These are phyloP conservation scores for Boletus vermiculosoides DNA, from an alignment of 768 basidiomycete species.

Conservation along the genomic window DNA sequence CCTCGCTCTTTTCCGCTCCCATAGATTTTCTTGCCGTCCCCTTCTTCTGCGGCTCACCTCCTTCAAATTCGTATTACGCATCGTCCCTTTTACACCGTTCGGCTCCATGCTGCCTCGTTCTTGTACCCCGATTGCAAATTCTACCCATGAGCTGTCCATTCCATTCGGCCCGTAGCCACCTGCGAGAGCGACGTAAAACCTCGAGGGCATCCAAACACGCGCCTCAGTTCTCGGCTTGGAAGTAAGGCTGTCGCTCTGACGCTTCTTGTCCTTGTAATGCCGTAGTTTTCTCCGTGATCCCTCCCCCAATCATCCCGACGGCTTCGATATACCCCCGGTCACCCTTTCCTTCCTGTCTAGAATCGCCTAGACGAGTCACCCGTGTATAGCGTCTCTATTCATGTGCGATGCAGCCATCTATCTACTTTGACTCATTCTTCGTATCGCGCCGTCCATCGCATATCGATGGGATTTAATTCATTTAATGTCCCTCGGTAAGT, in stretches of 20 bases:
- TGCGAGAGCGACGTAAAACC: slow-evolving; percentile 25
- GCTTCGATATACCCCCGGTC: slow-evolving; percentile 24
- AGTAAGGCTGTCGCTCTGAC: background rate
- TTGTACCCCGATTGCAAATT: slow-evolving; percentile 8
- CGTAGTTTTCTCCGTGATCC: slow-evolving; percentile 13
- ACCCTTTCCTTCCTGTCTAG: slow-evolving; percentile 14
- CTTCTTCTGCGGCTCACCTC: background rate
- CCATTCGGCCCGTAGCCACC: background rate
- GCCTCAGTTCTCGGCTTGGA: slow-evolving; percentile 7
- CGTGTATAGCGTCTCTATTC: slow-evolving; percentile 5
- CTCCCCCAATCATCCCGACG: slow-evolving; percentile 9
- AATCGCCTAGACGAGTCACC: slow-evolving; percentile 3
- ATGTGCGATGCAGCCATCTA: background rate
- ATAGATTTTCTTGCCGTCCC: background rate
- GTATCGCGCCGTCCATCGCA: slow-evolving; percentile 17
- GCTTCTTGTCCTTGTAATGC: slow-evolving; percentile 13
- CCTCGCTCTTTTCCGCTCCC: background rate
- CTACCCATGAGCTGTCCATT: background rate
- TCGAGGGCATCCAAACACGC: slow-evolving; percentile 5
- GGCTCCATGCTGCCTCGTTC: background rate
- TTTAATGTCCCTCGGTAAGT: slow-evolving; percentile 18
- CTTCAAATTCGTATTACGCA: background rate
- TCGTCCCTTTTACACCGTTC: background rate
- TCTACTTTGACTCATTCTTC: slow-evolving; percentile 7
- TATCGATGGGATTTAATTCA: slow-evolving; percentile 29